Evolutionary conservation across 2,329 filamentous ascomycete genomes (phyloP), one percentile per base, ranked within the genome.

Genomic region (Plenodomus biglobosus): DNA sequence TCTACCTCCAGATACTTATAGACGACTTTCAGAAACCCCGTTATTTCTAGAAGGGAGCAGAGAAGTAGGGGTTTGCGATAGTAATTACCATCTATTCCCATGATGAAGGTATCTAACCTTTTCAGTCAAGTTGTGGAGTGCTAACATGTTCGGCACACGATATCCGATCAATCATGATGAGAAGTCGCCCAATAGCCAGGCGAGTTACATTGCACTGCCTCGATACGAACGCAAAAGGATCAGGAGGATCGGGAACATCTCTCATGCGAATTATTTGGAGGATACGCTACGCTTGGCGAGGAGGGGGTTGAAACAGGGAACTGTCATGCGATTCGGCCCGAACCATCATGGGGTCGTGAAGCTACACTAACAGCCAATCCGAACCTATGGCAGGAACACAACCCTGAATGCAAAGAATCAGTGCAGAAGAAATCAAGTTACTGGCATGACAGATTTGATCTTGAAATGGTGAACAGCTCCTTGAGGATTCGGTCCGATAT

Each of bases 251-350:
- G 18, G n/a, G 21, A 15, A 24, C 11, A 32, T 20, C 30, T 18
- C 18, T 19, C n/a, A 17, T 35, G 17, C 24, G 19, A 41, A 8
- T 2, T 24, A 22, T 38, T 32, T 32, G 6, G 21, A 18, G 19
- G 20, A 27, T 18, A 39, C 8, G 34, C 17, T 19, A 24, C 38
- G 38, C 47, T 30, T 24, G 41, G 42, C 32, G 16, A 36, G 16
- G 13, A n/a, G 24, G 16, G 38, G 21, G n/a, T 15, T 19, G 16
- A 21, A 22, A 38, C 22, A 38, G 13, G 13, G 3, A 32, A 11
- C 11, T 22, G 38, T 48, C 35, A 45, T 48, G 41, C 49, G 45
- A 32, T 48, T 52, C 45, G 49, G 49, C 34, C 49, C 49, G 49
- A 48, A 38, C 16, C 10, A 30, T 22, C 18, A 11, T 43, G 18